phyloP scores from a whole-genome alignment of 306 rosid species.

The Herpetospermum pedunculosum region DNA sequence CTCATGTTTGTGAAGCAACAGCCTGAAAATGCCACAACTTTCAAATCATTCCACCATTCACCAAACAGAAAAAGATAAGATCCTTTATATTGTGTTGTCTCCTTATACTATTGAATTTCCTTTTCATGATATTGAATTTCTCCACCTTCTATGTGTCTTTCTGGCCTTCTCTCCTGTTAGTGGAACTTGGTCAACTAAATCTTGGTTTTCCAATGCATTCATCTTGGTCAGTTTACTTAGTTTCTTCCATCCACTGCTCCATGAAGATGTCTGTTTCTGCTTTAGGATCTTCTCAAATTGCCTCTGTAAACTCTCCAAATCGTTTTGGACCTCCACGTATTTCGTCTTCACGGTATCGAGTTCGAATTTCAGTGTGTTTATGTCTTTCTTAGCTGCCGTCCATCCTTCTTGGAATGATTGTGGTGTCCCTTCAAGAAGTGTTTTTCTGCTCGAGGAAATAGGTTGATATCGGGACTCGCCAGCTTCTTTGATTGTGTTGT shows the following conservation, averaged over 20 bases:
- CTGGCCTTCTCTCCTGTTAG: conserved; percentile 30
- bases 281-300: conserved; percentile 79
- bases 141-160: conserved; percentile 83
- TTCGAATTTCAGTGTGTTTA: conserved; percentile 85
- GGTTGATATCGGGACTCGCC: conserved; percentile 52
- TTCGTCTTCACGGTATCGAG: conserved; percentile 69
- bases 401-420: conserved; percentile 99
- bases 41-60: neutral
- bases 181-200: conserved; percentile 29
- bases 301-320: conserved; percentile 70
- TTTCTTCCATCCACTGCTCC: conserved; percentile 99
- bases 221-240: conserved; percentile 70
- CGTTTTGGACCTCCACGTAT: conserved; percentile 65
- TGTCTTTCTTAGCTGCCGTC: conserved; percentile 81
- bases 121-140: conserved; percentile 72
- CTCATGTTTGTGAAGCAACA: neutral
- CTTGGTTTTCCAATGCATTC: conserved; percentile 36
- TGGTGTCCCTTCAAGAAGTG: conserved; percentile 83
- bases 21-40: neutral
- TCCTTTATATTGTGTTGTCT: neutral
- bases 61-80: neutral
- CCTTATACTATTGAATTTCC: conserved; percentile 28
- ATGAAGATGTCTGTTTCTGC: conserved; percentile 78
- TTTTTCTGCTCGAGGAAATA: conserved; percentile 51
- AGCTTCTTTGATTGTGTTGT: conserved; percentile 45